Percentiles rank a stretch among this genome's conserved stretches.
These are phyloP conservation scores for Phytopythium ostracodes DNA, from an alignment of 352 stramenopile genomes.

Conservation along the genomic window DNA sequence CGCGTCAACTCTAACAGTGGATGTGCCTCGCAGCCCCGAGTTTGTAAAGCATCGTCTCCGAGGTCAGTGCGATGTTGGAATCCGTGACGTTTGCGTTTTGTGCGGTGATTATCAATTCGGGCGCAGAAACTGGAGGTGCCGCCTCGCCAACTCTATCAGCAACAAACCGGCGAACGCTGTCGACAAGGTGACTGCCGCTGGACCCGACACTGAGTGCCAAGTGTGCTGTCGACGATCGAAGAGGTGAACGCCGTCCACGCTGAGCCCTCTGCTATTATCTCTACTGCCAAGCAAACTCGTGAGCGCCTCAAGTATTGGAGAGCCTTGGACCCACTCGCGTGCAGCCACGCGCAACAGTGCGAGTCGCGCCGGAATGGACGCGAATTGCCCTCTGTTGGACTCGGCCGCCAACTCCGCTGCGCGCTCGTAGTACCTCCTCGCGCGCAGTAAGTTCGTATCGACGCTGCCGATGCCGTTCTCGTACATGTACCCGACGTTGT, in stretches of 20 bases:
- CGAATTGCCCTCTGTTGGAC: constrained; percentile 15
- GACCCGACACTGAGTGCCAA: not conserved
- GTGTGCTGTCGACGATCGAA: not conserved
- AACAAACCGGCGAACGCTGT: not conserved
- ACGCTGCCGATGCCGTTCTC: constrained; percentile 58
- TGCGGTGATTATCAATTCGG: not conserved
- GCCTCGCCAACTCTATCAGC: not conserved
- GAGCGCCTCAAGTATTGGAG: not conserved
- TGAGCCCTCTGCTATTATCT: not conserved
- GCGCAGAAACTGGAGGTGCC: not conserved
- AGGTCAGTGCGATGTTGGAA: not conserved
- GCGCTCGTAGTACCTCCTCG: constrained; percentile 58
- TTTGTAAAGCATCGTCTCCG: not conserved
- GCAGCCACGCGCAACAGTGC: constrained; percentile 29
- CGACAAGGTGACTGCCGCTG: not conserved
- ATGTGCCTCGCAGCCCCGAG: not conserved
- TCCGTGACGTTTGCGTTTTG: not conserved
- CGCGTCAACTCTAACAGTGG: not conserved
- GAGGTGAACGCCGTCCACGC: not conserved
- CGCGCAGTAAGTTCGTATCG: constrained; percentile 38
- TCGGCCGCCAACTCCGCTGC: constrained; percentile 41
- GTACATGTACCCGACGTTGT: constrained; percentile 75
- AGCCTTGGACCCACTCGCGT: constrained; percentile 23
- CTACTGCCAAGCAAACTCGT: not conserved
- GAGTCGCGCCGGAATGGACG: constrained; percentile 30